Conservation (phyloP, 2,329 filamentous ascomycete genomes). For the Parastagonospora nodorum region DNA sequence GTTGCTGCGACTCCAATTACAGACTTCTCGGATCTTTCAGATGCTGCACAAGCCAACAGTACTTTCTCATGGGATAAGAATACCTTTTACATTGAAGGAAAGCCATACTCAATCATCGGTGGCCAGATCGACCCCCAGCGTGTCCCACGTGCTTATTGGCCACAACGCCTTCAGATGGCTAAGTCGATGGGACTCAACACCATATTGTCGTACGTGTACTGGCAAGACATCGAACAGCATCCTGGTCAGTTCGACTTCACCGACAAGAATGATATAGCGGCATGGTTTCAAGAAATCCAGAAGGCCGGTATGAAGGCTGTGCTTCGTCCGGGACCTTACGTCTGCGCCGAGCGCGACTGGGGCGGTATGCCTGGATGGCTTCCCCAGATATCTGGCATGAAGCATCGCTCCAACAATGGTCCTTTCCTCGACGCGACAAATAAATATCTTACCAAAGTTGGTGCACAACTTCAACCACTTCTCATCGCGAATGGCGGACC, state of each 20-base stretch:
- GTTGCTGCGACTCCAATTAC: background rate
- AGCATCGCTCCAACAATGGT: slow-evolving; percentile 49
- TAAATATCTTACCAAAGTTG: slow-evolving; percentile 48
- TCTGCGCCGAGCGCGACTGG: slow-evolving; percentile 58
- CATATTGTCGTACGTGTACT: slow-evolving; percentile 58
- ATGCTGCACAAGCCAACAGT: background rate
- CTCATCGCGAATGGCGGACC: slow-evolving; percentile 50
- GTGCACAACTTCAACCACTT: slow-evolving; percentile 39
- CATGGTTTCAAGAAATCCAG: slow-evolving; percentile 55
- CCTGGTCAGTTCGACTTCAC: slow-evolving; percentile 48
- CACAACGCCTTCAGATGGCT: slow-evolving; percentile 52
- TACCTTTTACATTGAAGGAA: slow-evolving; percentile 50
- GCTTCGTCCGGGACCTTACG: slow-evolving; percentile 55
- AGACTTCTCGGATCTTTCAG: background rate
- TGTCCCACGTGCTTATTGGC: slow-evolving; percentile 55
- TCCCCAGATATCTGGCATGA: slow-evolving; percentile 48
- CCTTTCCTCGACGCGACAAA: slow-evolving; percentile 48
- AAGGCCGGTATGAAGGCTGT: slow-evolving; percentile 55
- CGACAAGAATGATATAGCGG: slow-evolving; percentile 54
- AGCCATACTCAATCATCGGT: slow-evolving; percentile 52
- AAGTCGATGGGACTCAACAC: slow-evolving; percentile 57
- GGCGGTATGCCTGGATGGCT: slow-evolving; percentile 57
- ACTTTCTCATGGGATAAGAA: slow-evolving; percentile 49
- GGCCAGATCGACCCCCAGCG: slow-evolving; percentile 59
- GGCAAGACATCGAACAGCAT: slow-evolving; percentile 55